These are phyloP conservation scores for Flueggea neowawraea DNA, from an alignment of 441 rosid species.

Conservation along the genomic window DNA sequence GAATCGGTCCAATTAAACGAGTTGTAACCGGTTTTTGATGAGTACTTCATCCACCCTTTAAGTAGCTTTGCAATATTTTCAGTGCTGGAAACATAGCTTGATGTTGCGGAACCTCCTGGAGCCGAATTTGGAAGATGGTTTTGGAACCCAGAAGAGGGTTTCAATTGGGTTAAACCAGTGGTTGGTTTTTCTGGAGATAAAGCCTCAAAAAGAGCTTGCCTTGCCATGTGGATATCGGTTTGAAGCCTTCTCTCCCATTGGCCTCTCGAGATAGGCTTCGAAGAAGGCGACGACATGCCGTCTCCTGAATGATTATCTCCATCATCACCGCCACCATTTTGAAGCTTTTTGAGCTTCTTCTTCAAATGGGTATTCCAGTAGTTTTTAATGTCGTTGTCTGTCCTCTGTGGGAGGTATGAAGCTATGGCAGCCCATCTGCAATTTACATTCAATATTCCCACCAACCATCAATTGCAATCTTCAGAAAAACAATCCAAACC, in stretches of 20 bases:
- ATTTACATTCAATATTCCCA: constrained; percentile 17
- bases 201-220: constrained; percentile 71
- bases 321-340: constrained; percentile 15
- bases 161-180: constrained; percentile 12
- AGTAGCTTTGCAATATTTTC: constrained; percentile 82
- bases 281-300: constrained; percentile 22
- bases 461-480: constrained; percentile 8
- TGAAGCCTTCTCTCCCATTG: constrained; percentile 97
- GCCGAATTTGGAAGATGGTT: neutral
- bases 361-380: constrained; percentile 97
- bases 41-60: constrained; percentile 59
- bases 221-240: constrained; percentile 74
- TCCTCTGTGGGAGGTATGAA: constrained; percentile 89
- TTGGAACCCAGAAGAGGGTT: constrained; percentile 14
- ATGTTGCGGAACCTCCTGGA: constrained; percentile 8
- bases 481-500: neutral
- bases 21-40: constrained; percentile 15
- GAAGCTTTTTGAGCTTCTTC: constrained; percentile 75
- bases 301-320: constrained; percentile 14
- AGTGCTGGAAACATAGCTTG: constrained; percentile 63
- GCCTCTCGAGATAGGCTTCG: constrained; percentile 52
- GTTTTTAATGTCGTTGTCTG: constrained; percentile 93
- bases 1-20: constrained; percentile 25
- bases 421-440: constrained; percentile 99
- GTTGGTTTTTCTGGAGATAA: constrained; percentile 52